Base-by-base conservation (phyloP, 2,329 filamentous ascomycete species). In the Blastomyces silverae region DNA sequence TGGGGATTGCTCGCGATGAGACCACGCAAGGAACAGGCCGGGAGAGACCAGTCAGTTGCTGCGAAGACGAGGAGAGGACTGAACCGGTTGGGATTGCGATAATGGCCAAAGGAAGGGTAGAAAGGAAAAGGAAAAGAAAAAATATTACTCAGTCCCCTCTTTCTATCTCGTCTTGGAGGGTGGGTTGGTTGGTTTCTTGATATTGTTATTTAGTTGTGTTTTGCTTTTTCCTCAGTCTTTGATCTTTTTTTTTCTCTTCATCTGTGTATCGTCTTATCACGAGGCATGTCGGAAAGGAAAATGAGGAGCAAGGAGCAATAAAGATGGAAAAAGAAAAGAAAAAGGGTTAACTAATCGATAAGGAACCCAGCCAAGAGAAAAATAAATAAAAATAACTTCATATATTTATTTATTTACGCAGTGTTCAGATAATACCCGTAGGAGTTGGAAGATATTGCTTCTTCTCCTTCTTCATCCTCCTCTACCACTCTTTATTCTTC, bases 11-110 rank as follows among this genome's bases (percentile, higher is more conserved):
- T 11, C 6, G 25, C 11, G 58, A 22, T n/a, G 42, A 46, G 34
- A 20, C 25, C 58, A 61, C 58, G 58, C 58, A 61, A 61, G 58
- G 58, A 61, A 61, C 58, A 61, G 37, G 8, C 22, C 22, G 10
- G n/a, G n/a, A 11, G 22, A 37, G 8, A 37, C 34, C 7, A 22
- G 22, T 42, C 58, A 46, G 58, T 61, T 34, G 58, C 58, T 34
- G 58, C 58, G 58, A 50, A 22, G 25, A n/a, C 42, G 17, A 34
- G 2, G 39, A 60, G 56, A 31, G 22, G 5, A 34, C 31, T 5
- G 31, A 2, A n/a, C 13, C 34, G 42, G 58, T 48, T 61, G 58
- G 42, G 58, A 48, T 46, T n/a, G 15, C 42, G 39, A 61, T 17
- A 42, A 60, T 61, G 58, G 22, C 25, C 42, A 37, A 11, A 10